Base-by-base conservation (phyloP, 352 stramenopile genomes). In the Bremia lactucae region DNA sequence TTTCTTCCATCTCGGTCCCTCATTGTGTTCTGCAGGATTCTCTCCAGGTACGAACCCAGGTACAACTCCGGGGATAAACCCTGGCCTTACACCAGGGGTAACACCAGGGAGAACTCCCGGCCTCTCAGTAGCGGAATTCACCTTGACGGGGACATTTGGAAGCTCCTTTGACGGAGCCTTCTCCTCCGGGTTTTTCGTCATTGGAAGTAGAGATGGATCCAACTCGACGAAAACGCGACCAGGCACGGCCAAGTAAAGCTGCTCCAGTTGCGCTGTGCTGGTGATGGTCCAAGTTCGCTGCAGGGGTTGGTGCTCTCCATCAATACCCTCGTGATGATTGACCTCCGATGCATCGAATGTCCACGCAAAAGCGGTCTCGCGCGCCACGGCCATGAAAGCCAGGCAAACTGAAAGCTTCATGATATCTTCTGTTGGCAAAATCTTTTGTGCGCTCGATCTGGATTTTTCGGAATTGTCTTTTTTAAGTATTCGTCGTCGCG, bases 181-280 rank as follows among this genome's bases (percentile, higher is more conserved):
- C n/a, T n/a, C n/a, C n/a, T n/a, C n/a, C n/a, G n/a, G n/a, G n/a
- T n/a, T n/a, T 6, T n/a, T n/a, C 10, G 49, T 55, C 10, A 26
- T 15, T 11, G 56, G 56, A 21, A 71, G 36, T 16, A 64, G 31
- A 16, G 61, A 68, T 5, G 50, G 49, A 36, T 73, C 56, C 36
- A 73, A 37, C 29, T 72, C 66, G 37, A 83, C 57, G 31, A 83
- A 83, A 11, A 83, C 67, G 42, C 59, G 65, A 16, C 67, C 67
- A 21, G 70, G 70, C 10, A 83, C 36, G 16, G 63, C 55, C 29
- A 83, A 33, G 41, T 76, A 68, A 24, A 83, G 50, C 39, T 66
- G 54, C 50, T 72, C 43, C 18, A 76, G 49, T 44, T 68, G 55
- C 19, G 61, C 55, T 25, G 42, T 48, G 42, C 62, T 76, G 29